These are phyloP conservation scores for Catharanthus roseus DNA, from an alignment of 257 asterid species.

Conservation along the genomic window DNA sequence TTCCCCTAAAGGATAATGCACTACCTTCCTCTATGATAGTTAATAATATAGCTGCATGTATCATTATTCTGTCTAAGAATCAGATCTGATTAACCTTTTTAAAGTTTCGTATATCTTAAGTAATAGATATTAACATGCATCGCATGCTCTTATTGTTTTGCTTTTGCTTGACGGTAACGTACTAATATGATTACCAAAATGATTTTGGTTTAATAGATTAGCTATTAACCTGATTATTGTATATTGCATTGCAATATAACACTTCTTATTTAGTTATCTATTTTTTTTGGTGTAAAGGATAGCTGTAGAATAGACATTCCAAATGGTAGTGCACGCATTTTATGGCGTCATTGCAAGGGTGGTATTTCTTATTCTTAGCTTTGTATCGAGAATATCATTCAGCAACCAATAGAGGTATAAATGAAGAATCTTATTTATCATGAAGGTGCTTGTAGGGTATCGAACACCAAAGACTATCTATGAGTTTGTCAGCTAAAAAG, in stretches of 20 bases:
- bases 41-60: neutral
- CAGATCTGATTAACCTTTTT: neutral
- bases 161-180: neutral
- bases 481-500: no score
- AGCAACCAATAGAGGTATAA: no score
- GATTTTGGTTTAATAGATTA: neutral
- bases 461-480: no score
- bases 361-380: no score
- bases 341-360: no score
- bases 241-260: neutral
- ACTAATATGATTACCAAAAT: neutral
- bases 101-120: neutral
- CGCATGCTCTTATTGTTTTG: neutral
- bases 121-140: neutral
- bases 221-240: neutral
- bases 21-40: neutral
- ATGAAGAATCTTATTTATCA: no score
- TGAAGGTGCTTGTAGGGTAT: no score
- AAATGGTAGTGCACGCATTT: no score
- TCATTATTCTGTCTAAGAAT: neutral
- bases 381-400: no score
- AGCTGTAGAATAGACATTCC: neutral
- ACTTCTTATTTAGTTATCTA: no score
- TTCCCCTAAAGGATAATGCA: neutral
- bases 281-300: no score